Percentiles rank a stretch among this genome's conserved stretches.
phyloP scores from a whole-genome alignment of 148 eudicot genomes.

The Rhododendron ovatum region DNA sequence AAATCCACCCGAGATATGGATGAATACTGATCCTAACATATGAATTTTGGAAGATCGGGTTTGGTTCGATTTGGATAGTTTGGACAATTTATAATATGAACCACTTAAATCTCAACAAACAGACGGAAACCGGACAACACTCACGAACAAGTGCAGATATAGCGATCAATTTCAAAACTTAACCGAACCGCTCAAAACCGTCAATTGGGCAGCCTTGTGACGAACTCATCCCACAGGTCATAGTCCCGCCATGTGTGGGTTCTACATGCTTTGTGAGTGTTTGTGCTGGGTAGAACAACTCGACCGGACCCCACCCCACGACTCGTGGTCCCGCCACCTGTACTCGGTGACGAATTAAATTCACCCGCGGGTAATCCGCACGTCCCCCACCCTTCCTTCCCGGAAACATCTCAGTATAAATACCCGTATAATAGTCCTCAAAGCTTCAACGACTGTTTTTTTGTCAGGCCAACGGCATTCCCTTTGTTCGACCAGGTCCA shows the following conservation, averaged over 20 bases:
- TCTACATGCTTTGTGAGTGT: too few species aligned
- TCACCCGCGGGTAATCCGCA: neutral
- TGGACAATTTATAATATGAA: too few species aligned
- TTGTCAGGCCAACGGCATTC: neutral
- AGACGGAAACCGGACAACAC: too few species aligned
- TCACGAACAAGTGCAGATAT: too few species aligned
- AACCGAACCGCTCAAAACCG: too few species aligned
- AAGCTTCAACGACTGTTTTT: neutral
- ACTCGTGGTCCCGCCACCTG: neutral
- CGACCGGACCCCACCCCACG: neutral
- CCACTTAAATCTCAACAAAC: too few species aligned
- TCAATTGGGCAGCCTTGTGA: neutral
- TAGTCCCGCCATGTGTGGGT: neutral
- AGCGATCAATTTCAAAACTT: too few species aligned
- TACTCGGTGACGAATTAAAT: neutral
- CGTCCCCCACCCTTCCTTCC: neutral
- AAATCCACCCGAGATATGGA: too few species aligned
- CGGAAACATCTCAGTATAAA: neutral
- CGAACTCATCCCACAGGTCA: neutral
- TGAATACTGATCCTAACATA: too few species aligned
- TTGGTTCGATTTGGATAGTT: too few species aligned
- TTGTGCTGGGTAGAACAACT: neutral
- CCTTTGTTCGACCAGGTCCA: neutral
- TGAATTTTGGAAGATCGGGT: too few species aligned
- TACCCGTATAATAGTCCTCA: neutral